Percentiles rank a stretch among this genome's conserved stretches.
Conservation (phyloP, 2,329 filamentous ascomycete species). For the Diplodia sapinea region DNA sequence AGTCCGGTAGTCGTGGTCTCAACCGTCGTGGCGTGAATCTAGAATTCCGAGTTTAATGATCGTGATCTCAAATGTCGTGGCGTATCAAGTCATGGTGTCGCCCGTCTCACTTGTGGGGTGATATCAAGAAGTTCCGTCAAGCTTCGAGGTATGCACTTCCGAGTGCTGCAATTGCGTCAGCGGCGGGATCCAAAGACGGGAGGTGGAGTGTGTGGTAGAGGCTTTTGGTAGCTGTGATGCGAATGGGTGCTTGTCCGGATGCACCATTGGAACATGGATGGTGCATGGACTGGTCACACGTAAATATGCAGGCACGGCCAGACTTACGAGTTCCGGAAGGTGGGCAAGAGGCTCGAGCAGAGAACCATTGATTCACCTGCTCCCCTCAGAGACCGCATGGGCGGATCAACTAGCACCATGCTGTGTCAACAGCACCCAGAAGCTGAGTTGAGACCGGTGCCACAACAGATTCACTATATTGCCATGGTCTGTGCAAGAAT, state of each 20-base stretch:
- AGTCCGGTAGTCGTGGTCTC: not conserved
- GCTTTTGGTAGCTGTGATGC: not conserved
- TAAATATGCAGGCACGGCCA: constrained; percentile 10
- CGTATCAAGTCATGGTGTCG: not conserved
- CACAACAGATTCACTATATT: constrained; percentile 16
- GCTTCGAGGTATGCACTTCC: not conserved
- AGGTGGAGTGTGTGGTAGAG: not conserved
- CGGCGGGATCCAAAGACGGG: not conserved
- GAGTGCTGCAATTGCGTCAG: not conserved
- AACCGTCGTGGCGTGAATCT: not conserved
- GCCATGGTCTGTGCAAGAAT: not conserved
- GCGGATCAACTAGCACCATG: constrained; percentile 2
- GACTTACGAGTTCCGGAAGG: constrained; percentile 22
- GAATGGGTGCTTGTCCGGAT: constrained; percentile 2
- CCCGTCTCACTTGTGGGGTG: not conserved
- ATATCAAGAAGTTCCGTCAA: not conserved
- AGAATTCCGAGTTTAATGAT: not conserved
- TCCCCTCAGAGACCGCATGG: not conserved
- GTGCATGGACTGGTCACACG: not conserved
- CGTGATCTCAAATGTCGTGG: not conserved
- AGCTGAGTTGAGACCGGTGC: constrained; percentile 18
- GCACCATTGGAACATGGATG: constrained; percentile 1
- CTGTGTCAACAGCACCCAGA: constrained; percentile 3
- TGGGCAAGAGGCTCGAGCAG: not conserved
- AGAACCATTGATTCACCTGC: not conserved